Evolutionary conservation across 2,329 filamentous ascomycete genomes (phyloP), one percentile per base, ranked within the genome.

Genomic region (Penicillium sp.): DNA sequence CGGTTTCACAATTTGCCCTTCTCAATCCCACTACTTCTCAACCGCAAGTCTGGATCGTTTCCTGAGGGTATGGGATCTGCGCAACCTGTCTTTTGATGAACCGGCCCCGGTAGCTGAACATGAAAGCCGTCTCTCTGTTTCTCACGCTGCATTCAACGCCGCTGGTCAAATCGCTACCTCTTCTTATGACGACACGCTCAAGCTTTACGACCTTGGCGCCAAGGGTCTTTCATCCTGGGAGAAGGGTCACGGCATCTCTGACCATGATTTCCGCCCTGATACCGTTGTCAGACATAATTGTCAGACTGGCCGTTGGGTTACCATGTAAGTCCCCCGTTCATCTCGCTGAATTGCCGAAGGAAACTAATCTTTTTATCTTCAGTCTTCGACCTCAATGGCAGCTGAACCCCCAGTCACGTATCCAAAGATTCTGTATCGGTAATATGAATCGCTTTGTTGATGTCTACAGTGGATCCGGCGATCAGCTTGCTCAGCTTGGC

Each of bases 361-460:
- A 47, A 53, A 43, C 55, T 56, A 45, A 55, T 39, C 44, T 41
- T 42, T 12, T 29, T 9, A 51, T 31, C 10, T 31, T 8, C 70
- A 85, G 82, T 63, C 75, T 88, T 80, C 68, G 95, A 80, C 81
- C 94, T 70, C 90, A 96, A 63, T 99, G 94, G 94, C 94, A 99
- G 70, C 78, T 83, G 29, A 81, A 83, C 42, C 93, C 94, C 0
- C 76, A 81, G 31, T 90, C 94, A 53, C 86, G 86, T 7, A 85
- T 95, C 5, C 87, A 95, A 58, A 90, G 93, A 56, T 91, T 99
- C 64, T 89, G 85, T 23, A 93, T 99, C 52, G 94, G 90, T 1
- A 99, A 97, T 63, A 97, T 97, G 94, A 96, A 95, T 68, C 85
- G 94, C 1, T 97, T 96, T 63, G 90, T 97, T 1, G 94, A 99